Conservation (phyloP, 345 rosid species). For the Erucastrum elatum region DNA sequence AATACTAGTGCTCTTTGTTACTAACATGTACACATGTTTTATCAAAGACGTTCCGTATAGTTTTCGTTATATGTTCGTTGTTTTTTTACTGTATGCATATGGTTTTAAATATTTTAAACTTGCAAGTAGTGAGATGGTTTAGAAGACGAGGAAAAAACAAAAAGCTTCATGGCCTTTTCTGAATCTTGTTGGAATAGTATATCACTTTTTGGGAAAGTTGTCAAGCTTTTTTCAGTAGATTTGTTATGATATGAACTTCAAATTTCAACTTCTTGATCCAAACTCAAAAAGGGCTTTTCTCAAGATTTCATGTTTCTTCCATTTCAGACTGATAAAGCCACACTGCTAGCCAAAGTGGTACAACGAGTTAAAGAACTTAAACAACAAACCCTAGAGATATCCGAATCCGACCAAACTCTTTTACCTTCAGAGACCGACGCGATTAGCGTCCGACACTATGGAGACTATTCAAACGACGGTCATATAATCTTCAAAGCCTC, state of each 20-base stretch:
- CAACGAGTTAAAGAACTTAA: slow-evolving; percentile 87
- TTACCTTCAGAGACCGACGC: slow-evolving; percentile 86
- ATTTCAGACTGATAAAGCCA: slow-evolving; percentile 90
- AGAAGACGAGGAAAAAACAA: slow-evolving; percentile 13
- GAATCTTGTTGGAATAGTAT: slow-evolving; percentile 35
- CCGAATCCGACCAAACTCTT: slow-evolving; percentile 67
- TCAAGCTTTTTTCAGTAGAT: slow-evolving; percentile 35
- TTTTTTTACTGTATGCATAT: not conserved
- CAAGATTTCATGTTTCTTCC: slow-evolving; percentile 8
- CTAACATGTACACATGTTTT: not conserved
- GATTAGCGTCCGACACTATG: slow-evolving; percentile 65
- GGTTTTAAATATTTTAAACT: slow-evolving; percentile 6
- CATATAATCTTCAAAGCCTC: slow-evolving; percentile 84
- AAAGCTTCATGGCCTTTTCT: slow-evolving; percentile 33
- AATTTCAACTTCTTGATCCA: slow-evolving; percentile 15
- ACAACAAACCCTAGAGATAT: slow-evolving; percentile 71
- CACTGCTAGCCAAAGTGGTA: slow-evolving; percentile 91
- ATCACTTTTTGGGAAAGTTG: slow-evolving; percentile 49
- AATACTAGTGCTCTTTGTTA: not conserved
- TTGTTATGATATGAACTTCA: slow-evolving; percentile 25
- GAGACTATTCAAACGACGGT: slow-evolving; percentile 67
- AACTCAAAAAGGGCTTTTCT: not conserved
- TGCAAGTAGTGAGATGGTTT: slow-evolving; percentile 1
- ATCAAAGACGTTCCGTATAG: not conserved
- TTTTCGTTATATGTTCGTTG: not conserved